Evolutionary conservation across 441 rosid genomes (phyloP).

Genomic region (Pelargonium exstipulatum): DNA sequence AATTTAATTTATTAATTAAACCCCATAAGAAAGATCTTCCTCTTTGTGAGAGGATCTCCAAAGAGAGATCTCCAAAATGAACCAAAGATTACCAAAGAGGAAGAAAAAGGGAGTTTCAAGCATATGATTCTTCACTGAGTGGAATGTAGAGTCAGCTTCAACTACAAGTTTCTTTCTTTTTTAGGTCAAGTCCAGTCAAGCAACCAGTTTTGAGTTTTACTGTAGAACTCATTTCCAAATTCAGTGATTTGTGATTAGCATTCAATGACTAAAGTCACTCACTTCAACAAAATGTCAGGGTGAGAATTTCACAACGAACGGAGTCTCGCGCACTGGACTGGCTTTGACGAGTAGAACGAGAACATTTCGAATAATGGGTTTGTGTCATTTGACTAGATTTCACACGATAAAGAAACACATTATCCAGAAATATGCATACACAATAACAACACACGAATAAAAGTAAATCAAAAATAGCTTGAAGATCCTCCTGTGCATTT

Average conservation of each 20-base stretch:
- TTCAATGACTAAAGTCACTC: neutral
- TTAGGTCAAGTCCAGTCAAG: conserved; percentile 31
- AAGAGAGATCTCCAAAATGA: conserved; percentile 21
- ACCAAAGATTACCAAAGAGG: conserved; percentile 14
- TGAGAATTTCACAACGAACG: neutral
- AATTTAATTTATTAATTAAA: neutral
- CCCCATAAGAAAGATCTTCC: conserved; percentile 21
- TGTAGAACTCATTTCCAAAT: conserved; percentile 8
- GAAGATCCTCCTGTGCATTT: conserved; percentile 1
- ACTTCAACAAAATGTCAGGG: neutral
- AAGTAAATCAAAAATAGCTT: neutral
- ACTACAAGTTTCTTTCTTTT: conserved; percentile 18
- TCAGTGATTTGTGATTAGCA: conserved; percentile 15
- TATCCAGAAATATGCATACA: neutral
- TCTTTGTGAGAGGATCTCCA: conserved; percentile 28
- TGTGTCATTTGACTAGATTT: neutral
- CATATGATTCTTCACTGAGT: conserved; percentile 37
- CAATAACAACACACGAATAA: neutral
- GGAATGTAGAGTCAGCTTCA: conserved; percentile 45
- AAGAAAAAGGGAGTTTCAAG: conserved; percentile 19
- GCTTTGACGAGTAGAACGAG: neutral
- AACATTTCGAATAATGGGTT: neutral
- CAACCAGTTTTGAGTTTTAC: conserved; percentile 13
- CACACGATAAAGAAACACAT: neutral
- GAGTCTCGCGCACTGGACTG: too few species aligned